Base-by-base conservation (phyloP, 306 rosid genomes). In the Trichosanthes cucumerina region DNA sequence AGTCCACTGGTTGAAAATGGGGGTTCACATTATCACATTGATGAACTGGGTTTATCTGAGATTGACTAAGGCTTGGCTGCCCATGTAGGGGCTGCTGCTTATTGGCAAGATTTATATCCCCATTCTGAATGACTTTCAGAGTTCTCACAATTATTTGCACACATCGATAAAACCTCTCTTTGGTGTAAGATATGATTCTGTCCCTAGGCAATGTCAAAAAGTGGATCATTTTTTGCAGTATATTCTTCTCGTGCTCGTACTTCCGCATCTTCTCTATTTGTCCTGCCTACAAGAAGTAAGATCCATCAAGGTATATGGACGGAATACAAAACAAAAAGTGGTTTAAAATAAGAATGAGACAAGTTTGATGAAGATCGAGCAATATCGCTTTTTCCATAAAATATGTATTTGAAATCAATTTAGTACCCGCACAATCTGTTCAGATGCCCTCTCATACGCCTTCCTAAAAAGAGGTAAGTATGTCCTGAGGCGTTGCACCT, bases 271-370 rank as follows among this genome's bases (percentile, higher is more conserved):
- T 4, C 60, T 49, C 60, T 73, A 7, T 4, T 26, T 26, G 77
- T 47, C 23, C 56, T 24, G 9, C 46, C 78, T 74, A 74, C 62
- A 49, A 72, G 57, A 46, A 72, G 31, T 68, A 69, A 43, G 77
- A 72, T 3, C 59, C 59, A 18, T 16, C 0, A 24, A 24, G 77
- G 52, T 28, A 46, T 14, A 28, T 46, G 58, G 54, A 47, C 15
- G 47, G 15, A 71, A 24, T 46, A 43, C 2, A 70, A 44, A n/a
- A 13, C 53, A 43, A 69, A 44, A 47, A 47, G 58, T n/a, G 38
- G 21, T 7, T 71, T 15, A 46, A 16, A 43, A 70, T 70, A 70
- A 13, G 36, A 50, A 71, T 72, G 58, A 72, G 19, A 41, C 23
- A 4, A 47, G 54, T 46, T 21, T 8, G 39, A 47, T 72, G 36